Evolutionary conservation across 441 rosid species (phyloP), one percentile per base, ranked within the genome.

Genomic region (Populus hybrid): DNA sequence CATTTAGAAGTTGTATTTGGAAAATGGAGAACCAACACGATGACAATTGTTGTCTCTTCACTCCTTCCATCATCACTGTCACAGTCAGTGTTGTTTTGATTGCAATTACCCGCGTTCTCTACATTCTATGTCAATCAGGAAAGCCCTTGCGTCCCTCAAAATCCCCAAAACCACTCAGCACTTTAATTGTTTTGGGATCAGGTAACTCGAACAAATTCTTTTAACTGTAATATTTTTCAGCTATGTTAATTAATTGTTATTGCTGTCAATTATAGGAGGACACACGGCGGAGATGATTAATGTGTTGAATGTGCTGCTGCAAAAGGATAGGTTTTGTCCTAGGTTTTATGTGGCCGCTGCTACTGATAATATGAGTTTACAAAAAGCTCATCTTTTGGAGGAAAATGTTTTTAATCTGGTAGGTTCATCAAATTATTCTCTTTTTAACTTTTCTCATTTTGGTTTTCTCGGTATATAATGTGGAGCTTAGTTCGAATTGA

Each of bases 271-370:
- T 46, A 12, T 46, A 92, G 95, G 98, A 8, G 99, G 99, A 10
- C 98, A 95, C 82, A 94, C 97, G 4, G 97, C 99, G 40, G 97
- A 94, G 91, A 95, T 95, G 95, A 84, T 94, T 80, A 88, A 90
- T 80, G 87, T 95, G 26, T 81, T 92, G 81, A 87, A 88, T 70
- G 88, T 80, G 69, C 20, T 46, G 57, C 73, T 95, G 80, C 90
- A 82, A 8, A 89, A 81, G 80, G 91, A 88, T 46, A 84, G 91
- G 78, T 92, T 86, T 85, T 61, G 84, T 6, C 99, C 97, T 3
- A 84, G 99, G 80, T 91, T 79, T 82, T 94, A 92, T 76, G 82
- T 95, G 34, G 95, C 97, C 23, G 98, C 98, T 12, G 91, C 92
- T 68, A 92, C 98, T 6, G 99, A 95, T 87, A 91, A 87, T 79